These are phyloP conservation scores for Daedaleopsis nitida DNA, from an alignment of 768 basidiomycete genomes.

Conservation along the genomic window DNA sequence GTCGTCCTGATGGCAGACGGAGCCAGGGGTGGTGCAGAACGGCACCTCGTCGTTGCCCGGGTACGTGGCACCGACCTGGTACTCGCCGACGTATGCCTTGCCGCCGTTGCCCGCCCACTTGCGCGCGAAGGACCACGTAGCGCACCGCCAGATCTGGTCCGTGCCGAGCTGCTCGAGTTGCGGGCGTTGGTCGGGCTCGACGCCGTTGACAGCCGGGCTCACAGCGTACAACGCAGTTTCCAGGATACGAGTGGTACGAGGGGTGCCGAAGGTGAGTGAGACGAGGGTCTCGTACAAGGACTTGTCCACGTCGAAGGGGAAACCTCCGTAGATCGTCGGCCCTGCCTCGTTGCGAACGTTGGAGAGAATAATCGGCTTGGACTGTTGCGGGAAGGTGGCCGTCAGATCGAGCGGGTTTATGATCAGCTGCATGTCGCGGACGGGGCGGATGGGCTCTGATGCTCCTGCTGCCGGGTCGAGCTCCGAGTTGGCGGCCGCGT, in stretches of 20 bases:
- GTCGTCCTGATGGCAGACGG: constrained; percentile 82
- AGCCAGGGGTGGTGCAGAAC: constrained; percentile 56
- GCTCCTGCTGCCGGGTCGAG: constrained; percentile 57
- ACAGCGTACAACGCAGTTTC: constrained; percentile 50
- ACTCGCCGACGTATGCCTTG: constrained; percentile 66
- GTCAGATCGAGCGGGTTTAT: constrained; percentile 66
- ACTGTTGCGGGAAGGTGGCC: constrained; percentile 56
- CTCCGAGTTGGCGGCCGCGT: constrained; percentile 35
- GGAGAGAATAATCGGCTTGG: constrained; percentile 71
- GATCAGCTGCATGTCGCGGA: constrained; percentile 68
- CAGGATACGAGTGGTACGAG: constrained; percentile 45
- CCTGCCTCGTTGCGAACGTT: constrained; percentile 76
- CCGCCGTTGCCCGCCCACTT: constrained; percentile 69
- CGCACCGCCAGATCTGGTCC: constrained; percentile 70
- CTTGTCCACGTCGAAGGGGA: constrained; percentile 41
- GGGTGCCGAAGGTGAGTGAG: constrained; percentile 46
- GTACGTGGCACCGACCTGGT: constrained; percentile 68
- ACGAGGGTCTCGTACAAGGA: constrained; percentile 42
- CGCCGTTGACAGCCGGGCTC: constrained; percentile 30
- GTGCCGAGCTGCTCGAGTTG: constrained; percentile 63
- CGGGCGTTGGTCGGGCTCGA: constrained; percentile 51
- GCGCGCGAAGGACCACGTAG: constrained; percentile 70
- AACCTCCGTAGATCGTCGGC: constrained; percentile 52
- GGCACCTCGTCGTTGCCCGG: constrained; percentile 59
- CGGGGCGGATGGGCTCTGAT: constrained; percentile 64